Base-by-base conservation (phyloP, 192 early-diverging fungal species). In the Physocladia obscura region DNA sequence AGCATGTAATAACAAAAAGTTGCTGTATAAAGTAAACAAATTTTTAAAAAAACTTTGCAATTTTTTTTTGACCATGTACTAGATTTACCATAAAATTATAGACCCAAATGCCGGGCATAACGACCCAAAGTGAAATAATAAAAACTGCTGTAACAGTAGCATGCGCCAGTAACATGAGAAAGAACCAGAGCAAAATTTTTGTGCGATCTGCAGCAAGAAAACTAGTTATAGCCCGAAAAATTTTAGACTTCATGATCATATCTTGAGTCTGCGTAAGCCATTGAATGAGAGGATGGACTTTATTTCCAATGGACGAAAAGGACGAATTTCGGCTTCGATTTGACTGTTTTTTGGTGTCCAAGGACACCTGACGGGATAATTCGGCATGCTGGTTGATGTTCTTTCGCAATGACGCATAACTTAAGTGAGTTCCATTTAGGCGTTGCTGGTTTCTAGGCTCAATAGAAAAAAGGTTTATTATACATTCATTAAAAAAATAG, bases 11-110 rank as follows among this genome's bases (percentile, higher is more conserved):
- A 6, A 67, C 64, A 31, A 56, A 67, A 1, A 67, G 27, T 55
- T 67, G 64, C 44, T 39, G 32, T 21, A 67, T 34, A 50, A 55
- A 55, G 64, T 67, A 67, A 0, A 67, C 64, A n/a, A n/a, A n/a
- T n/a, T n/a, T n/a, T n/a, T n/a, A n/a, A n/a, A n/a, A 27, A 63
- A 63, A 26, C 49, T 63, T 21, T 63, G 11, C 40, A 44, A 44
- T 44, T n/a, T 13, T 44, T 44, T 44, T n/a, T 13, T 13, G n/a
- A 44, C 11, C 40, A 44, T 13, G 40, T 44, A 44, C n/a, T 44
- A 8, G 11, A 44, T n/a, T 13, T 13, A 44, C 40, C 19, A 59
- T 13, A 38, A 59, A 59, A 29, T 59, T 59, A 32, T 59, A 59
- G 11, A 59, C 57, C 57, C 57, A 63, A 5, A 50, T 51, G 13